Conservation (phyloP, 2,329 filamentous ascomycete genomes). For the Alternaria burnsii region DNA sequence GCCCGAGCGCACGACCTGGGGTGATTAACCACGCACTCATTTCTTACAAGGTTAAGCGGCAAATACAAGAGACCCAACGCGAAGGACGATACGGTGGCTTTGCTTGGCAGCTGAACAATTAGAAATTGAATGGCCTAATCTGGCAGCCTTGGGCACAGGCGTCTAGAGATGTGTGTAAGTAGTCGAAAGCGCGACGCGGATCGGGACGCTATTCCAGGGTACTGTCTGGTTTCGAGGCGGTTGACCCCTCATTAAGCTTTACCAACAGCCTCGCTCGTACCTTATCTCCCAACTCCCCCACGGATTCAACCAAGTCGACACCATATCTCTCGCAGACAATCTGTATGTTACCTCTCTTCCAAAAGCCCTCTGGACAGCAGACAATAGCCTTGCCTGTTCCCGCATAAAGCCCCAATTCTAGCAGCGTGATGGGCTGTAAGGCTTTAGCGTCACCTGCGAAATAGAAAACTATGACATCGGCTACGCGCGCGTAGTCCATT, state of each 20-base stretch:
- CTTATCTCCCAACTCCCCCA: constrained; percentile 51
- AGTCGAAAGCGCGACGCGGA: neutral
- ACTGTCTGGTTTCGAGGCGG: neutral
- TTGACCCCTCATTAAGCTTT: constrained; percentile 6
- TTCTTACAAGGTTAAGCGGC: neutral
- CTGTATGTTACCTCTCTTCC: constrained; percentile 69
- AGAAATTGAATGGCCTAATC: neutral
- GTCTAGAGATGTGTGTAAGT: neutral
- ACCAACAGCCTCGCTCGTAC: constrained; percentile 39
- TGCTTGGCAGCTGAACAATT: constrained; percentile 15
- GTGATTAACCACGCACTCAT: neutral
- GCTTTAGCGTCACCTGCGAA: constrained; percentile 58
- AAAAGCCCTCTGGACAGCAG: constrained; percentile 62
- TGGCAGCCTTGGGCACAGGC: neutral
- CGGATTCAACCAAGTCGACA: constrained; percentile 55
- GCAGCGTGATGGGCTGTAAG: constrained; percentile 63
- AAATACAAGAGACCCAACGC: neutral
- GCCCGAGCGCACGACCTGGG: neutral
- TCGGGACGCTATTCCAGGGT: neutral
- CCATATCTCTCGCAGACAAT: constrained; percentile 60
- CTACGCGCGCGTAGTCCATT: constrained; percentile 63
- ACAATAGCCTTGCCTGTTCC: constrained; percentile 58
- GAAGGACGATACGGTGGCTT: constrained; percentile 6
- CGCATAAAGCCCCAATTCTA: constrained; percentile 68
- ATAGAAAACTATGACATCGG: constrained; percentile 65